Conservation (phyloP, 495 filamentous ascomycete genomes). For the Aspergillus bridgeri region DNA sequence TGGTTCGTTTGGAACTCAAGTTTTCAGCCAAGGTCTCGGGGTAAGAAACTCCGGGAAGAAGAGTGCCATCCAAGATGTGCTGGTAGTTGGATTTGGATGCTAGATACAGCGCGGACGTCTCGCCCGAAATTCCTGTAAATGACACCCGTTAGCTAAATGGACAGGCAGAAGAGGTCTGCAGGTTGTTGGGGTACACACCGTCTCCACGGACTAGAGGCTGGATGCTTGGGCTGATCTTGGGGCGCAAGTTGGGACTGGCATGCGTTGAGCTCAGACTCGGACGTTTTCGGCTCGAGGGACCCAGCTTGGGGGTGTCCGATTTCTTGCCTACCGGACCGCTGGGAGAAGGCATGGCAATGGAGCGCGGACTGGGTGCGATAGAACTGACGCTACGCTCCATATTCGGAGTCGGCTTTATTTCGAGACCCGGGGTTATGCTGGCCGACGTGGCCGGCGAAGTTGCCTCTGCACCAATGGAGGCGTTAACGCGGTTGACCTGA, state of each 20-base stretch:
- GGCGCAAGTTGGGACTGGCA: conserved; percentile 77
- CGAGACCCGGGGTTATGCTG: conserved; percentile 29
- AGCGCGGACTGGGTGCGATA: conserved; percentile 35
- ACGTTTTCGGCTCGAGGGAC: conserved; percentile 55
- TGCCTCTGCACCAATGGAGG: conserved; percentile 27
- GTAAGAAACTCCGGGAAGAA: conserved; percentile 85
- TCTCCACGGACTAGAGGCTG: conserved; percentile 82
- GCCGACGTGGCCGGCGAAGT: conserved; percentile 29
- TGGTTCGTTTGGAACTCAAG: conserved; percentile 92
- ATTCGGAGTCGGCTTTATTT: conserved; percentile 25
- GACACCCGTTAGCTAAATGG: not conserved
- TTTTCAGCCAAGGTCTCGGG: conserved; percentile 88
- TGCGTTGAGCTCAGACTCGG: conserved; percentile 73
- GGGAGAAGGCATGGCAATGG: conserved; percentile 42
- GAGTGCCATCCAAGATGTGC: conserved; percentile 90
- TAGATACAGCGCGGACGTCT: conserved; percentile 79
- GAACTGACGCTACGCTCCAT: conserved; percentile 24
- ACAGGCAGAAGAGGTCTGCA: conserved; percentile 9
- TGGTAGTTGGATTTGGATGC: conserved; percentile 97
- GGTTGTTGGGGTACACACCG: conserved; percentile 43
- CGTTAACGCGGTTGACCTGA: conserved; percentile 44
- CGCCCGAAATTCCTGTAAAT: conserved; percentile 46
- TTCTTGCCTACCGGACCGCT: conserved; percentile 40
- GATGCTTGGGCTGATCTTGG: conserved; percentile 91
- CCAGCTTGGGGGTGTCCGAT: conserved; percentile 35